Conservation (phyloP, 108 stramenopile species). For the Aureococcus anophagefferens region DNA sequence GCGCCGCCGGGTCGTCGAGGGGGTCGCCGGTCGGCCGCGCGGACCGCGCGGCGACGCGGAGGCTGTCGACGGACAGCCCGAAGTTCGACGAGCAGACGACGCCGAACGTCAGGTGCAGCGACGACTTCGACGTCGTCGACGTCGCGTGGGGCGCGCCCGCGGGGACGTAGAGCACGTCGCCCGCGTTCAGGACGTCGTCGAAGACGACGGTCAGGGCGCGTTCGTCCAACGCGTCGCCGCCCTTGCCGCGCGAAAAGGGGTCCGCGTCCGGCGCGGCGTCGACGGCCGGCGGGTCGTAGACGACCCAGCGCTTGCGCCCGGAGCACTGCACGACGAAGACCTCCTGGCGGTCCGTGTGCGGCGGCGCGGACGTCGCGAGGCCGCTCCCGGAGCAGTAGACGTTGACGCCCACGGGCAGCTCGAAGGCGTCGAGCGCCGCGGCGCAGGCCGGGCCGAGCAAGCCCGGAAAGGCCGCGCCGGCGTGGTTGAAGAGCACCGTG, state of each 20-base stretch:
- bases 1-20: too few species aligned
- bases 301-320: slow-evolving; percentile 47
- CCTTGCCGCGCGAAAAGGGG: slow-evolving; percentile 78
- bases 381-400: slow-evolving; percentile 70
- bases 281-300: neutral
- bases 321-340: slow-evolving; percentile 75
- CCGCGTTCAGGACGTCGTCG: slow-evolving; percentile 50
- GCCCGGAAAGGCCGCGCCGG: slow-evolving; percentile 64
- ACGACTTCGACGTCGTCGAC: slow-evolving; percentile 48
- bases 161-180: slow-evolving; percentile 76
- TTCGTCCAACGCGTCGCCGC: slow-evolving; percentile 59
- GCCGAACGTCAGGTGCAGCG: slow-evolving; percentile 76
- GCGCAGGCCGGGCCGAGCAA: neutral
- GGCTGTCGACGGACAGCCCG: slow-evolving; percentile 61
- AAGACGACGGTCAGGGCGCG: slow-evolving; percentile 31
- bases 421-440: slow-evolving; percentile 1
- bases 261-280: slow-evolving; percentile 48
- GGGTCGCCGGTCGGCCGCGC: too few species aligned
- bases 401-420: slow-evolving; percentile 66
- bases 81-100: slow-evolving; percentile 64
- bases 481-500: slow-evolving; percentile 71
- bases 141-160: slow-evolving; percentile 86
- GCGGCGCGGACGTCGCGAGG: slow-evolving; percentile 68
- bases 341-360: slow-evolving; percentile 88
- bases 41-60: too few species aligned